Evolutionary conservation across 139 green algal genomes (phyloP), one percentile per base, ranked within the genome.

Genomic region (Zygnema circumcarinatum): DNA sequence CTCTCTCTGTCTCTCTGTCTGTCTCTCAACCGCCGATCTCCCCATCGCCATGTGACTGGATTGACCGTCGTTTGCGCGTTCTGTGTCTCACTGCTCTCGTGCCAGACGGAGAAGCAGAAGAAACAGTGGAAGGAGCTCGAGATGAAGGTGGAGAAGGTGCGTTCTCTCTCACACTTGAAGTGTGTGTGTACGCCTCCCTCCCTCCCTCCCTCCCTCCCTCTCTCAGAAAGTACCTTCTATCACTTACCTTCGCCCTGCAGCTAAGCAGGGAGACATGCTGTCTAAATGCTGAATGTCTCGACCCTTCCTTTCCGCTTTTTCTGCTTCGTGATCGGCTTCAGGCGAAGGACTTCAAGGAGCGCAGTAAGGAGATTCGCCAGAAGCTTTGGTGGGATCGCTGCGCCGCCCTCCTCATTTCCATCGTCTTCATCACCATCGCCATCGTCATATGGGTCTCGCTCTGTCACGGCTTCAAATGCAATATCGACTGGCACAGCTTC

Each of bases 1-100:
- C 56, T 72, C 56, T 72, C 56, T 72, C 56, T 72, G 29, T 72
- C 56, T 72, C 56, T 72, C n/a, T 72, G 56, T n/a, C n/a, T n/a
- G 56, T n/a, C n/a, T n/a, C n/a, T n/a, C n/a, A n/a, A n/a, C n/a
- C n/a, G n/a, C n/a, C n/a, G n/a, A n/a, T n/a, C n/a, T n/a, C n/a
- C n/a, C n/a, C n/a, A n/a, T n/a, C n/a, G n/a, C n/a, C n/a, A n/a
- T n/a, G n/a, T n/a, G n/a, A n/a, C n/a, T n/a, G n/a, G n/a, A n/a
- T n/a, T n/a, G n/a, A n/a, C n/a, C n/a, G 29, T n/a, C n/a, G 29
- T n/a, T n/a, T 72, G 29, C n/a, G 56, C 56, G 56, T 35, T n/a
- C 29, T n/a, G 29, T n/a, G 29, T 72, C 29, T n/a, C n/a, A 35
- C 56, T n/a, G 56, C 56, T 72, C 29, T n/a, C 56, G 29, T 72